Base-by-base conservation (phyloP, 805 yeast species). In the Candida dajiaensis region DNA sequence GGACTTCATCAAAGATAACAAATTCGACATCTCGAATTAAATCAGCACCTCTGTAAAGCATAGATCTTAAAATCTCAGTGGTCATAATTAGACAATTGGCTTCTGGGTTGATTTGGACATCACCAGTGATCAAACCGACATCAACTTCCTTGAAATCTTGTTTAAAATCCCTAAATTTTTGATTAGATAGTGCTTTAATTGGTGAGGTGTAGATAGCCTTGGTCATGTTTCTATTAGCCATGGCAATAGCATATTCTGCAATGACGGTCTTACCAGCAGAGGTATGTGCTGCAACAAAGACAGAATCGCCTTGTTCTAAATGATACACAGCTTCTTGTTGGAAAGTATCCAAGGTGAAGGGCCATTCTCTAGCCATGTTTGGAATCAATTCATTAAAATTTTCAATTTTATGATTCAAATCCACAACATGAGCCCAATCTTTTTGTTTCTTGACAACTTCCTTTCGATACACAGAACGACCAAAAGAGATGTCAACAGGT, bases 221-320 rank as follows among this genome's bases (percentile, higher is more conserved):
- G 11, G 98, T 92, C 97, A 90, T 90, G 63, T 94, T 92, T 62
- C 96, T 74, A 50, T 83, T 78, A 1, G 98, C 95, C 96, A 92
- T 84, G 3, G 98, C 96, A 64, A 92, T 94, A 4, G 98, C 98
- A 62, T 92, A 92, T 63, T 92, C 99, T 0, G 99, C 99, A 22
- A 94, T 96, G 4, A 92, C 99, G 0, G 99, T 92, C 61, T 92
- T 92, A 67, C 99, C 99, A 0, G 99, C 99, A 3, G 98, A 92
- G 0, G 99, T 92, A 65, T 92, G 99, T 0, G 99, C 99, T 4
- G 98, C 98, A 3, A 94, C 96, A 67, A 94, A 94, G 4, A 94
- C 99, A 8, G 98, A 92, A 61, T 94, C 99, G 35, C 98, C 98
- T 65, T 89, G 96, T 61, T 94, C 99, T 50, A 94, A 71, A 65